These are phyloP conservation scores for Scedosporium aurantiacum DNA, from an alignment of 2,329 filamentous ascomycete species.

Conservation along the genomic window DNA sequence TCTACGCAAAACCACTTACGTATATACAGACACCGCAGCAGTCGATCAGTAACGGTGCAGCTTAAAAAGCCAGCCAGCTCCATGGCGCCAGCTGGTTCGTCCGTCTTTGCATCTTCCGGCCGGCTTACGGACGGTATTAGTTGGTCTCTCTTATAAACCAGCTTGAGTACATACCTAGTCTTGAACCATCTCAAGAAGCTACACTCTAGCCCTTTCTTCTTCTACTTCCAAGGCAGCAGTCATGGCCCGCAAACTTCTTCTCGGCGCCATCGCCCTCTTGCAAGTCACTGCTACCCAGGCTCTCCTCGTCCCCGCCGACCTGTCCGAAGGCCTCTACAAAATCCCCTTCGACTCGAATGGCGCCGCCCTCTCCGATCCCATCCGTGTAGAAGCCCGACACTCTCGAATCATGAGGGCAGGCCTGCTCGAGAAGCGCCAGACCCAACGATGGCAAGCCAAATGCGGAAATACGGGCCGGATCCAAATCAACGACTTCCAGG, in stretches of 20 bases:
- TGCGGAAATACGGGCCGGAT: constrained; percentile 7
- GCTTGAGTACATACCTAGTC: no score
- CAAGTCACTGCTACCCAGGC: not conserved
- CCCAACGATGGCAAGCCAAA: constrained; percentile 1
- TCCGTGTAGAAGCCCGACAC: not conserved
- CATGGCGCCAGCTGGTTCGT: no score
- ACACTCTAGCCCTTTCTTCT: not conserved
- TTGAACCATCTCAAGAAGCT: not conserved
- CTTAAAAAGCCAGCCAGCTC: no score
- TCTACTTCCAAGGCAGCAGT: not conserved
- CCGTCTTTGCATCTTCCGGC: not conserved
- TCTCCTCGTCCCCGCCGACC: not conserved
- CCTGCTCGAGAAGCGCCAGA: not conserved
- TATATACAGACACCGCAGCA: no score
- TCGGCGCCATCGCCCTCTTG: not conserved
- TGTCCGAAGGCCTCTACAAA: constrained; percentile 1
- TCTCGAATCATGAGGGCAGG: not conserved
- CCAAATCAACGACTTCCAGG: constrained; percentile 8
- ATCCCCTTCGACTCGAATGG: not conserved
- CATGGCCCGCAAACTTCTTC: not conserved
- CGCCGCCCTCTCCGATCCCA: not conserved
- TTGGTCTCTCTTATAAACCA: no score
- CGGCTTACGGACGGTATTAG: not conserved
- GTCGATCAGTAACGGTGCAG: no score
- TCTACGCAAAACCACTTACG: not conserved